phyloP scores from a whole-genome alignment of 768 basidiomycete genomes.

The Austroboletus eburneus region DNA sequence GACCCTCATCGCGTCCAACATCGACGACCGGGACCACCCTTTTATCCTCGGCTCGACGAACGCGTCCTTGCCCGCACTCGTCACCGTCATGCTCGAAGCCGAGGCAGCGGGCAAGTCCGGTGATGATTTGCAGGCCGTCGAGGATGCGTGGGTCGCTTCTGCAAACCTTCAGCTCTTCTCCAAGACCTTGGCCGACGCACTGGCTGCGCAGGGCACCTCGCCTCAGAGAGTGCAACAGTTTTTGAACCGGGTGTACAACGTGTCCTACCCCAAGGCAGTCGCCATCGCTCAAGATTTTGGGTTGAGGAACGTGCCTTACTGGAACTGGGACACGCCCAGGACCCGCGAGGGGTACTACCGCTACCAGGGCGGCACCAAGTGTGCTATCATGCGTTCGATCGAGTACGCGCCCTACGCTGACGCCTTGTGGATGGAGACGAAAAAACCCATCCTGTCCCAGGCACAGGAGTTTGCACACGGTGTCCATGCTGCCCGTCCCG shows the following conservation, averaged over 20 bases:
- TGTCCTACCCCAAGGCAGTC: slow-evolving; percentile 66
- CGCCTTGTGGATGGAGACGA: slow-evolving; percentile 95
- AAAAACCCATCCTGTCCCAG: slow-evolving; percentile 87
- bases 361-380: slow-evolving; percentile 95
- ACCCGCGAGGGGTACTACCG: slow-evolving; percentile 97
- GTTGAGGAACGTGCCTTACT: slow-evolving; percentile 70
- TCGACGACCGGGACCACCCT: slow-evolving; percentile 94
- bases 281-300: slow-evolving; percentile 79
- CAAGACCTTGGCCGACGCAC: slow-evolving; percentile 62
- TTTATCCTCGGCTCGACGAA: slow-evolving; percentile 96
- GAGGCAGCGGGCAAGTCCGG: slow-evolving; percentile 79
- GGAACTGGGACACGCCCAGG: slow-evolving; percentile 93
- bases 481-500: slow-evolving; percentile 75
- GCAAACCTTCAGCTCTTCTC: slow-evolving; percentile 82
- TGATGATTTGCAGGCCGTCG: slow-evolving; percentile 76
- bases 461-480: slow-evolving; percentile 90
- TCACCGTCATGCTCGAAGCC: slow-evolving; percentile 77
- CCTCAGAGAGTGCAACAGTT: slow-evolving; percentile 56
- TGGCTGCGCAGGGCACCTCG: slow-evolving; percentile 53
- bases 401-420: slow-evolving; percentile 95
- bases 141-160: slow-evolving; percentile 80
- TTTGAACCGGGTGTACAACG: slow-evolving; percentile 55
- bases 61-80: slow-evolving; percentile 62
- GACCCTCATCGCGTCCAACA: slow-evolving; percentile 93
- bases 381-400: slow-evolving; percentile 86